Base-by-base conservation (phyloP, 140 eudicot species). In the Stevia rebaudiana region DNA sequence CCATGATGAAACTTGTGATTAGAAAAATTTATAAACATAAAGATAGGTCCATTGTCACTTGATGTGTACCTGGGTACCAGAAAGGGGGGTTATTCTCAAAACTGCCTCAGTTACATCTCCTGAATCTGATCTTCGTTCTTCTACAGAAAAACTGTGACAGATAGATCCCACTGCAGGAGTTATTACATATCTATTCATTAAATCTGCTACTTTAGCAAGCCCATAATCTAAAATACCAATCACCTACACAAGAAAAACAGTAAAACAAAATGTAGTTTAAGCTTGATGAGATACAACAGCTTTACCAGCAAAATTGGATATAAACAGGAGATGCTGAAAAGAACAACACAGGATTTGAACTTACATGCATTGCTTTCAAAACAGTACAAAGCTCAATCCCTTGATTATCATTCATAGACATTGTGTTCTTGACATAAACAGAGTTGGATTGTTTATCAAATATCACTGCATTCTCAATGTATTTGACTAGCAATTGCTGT, bases 301-400 rank as follows among this genome's bases (percentile, higher is more conserved):
- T 39, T 70, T 37, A 39, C 41, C 37, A 55, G 3, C 21, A 61
- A 35, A 48, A 42, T 10, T 35, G 22, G 50, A 16, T 11, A 63
- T 28, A 17, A 25, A 70, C 15, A 39, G 17, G 65, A 7, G 62
- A 50, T 40, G 43, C 40, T 13, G 48, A 47, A 71, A 19, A 47
- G 61, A 17, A 52, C 28, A 57, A 44, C 33, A n/a, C 48, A 43
- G 41, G 65, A 35, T 17, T 17, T 43, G 36, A 66, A 79, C 99
- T 83, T 72, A 92, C 99, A 71, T 83, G 84, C 99, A 92, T 88
- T 74, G 99, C 99, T 73, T 82, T 79, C 76, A 92, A 56, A 72
- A 88, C 76, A 17, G 89, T 83, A 53, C 22, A 73, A 44, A 92
- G 97, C 76, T 88, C 90, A 36, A 85, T 71, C 44, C 79, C 70